Evolutionary conservation across 2,329 filamentous ascomycete genomes (phyloP).

Genomic region (Epicoccum nigrum): DNA sequence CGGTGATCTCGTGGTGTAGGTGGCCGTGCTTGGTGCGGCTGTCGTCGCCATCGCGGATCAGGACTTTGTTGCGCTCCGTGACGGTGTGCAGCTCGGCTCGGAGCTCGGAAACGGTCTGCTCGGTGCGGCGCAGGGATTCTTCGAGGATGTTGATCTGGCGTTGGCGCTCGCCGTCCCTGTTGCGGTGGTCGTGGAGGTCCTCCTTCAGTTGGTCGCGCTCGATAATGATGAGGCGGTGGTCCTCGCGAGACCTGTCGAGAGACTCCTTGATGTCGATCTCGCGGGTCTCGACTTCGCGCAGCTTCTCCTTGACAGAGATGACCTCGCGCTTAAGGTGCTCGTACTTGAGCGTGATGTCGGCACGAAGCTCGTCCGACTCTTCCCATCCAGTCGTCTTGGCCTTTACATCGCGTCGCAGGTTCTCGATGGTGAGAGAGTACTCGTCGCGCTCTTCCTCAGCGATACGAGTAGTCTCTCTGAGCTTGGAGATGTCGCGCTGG

Average conservation of each 20-base stretch:
- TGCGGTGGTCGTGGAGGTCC: slow-evolving; percentile 27
- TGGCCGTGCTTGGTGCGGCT: slow-evolving; percentile 23
- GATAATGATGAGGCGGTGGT: slow-evolving; percentile 28
- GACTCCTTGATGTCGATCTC: slow-evolving; percentile 26
- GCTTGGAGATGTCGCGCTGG: slow-evolving; percentile 29
- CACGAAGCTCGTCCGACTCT: slow-evolving; percentile 28
- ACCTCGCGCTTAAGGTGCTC: slow-evolving; percentile 34
- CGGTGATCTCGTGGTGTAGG: slow-evolving; percentile 20
- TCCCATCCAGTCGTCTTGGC: slow-evolving; percentile 26
- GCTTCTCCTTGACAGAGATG: slow-evolving; percentile 32
- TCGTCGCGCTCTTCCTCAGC: slow-evolving; percentile 33
- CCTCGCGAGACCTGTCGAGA: slow-evolving; percentile 26
- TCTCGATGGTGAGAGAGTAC: slow-evolving; percentile 25
- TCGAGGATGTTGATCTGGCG: slow-evolving; percentile 25
- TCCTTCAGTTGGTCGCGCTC: slow-evolving; percentile 34
- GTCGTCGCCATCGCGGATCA: slow-evolving; percentile 26
- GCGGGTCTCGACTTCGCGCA: slow-evolving; percentile 25
- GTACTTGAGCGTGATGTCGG: slow-evolving; percentile 29
- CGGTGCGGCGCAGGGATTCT: slow-evolving; percentile 29
- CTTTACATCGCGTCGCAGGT: slow-evolving; percentile 32
- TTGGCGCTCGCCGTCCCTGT: slow-evolving; percentile 24
- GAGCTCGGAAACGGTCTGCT: slow-evolving; percentile 22
- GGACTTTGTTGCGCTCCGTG: slow-evolving; percentile 26
- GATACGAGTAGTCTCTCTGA: slow-evolving; percentile 28
- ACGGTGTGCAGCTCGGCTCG: slow-evolving; percentile 24